These are phyloP conservation scores for Trichoderma simmonsii DNA, from an alignment of 2,329 filamentous ascomycete species.

Conservation along the genomic window DNA sequence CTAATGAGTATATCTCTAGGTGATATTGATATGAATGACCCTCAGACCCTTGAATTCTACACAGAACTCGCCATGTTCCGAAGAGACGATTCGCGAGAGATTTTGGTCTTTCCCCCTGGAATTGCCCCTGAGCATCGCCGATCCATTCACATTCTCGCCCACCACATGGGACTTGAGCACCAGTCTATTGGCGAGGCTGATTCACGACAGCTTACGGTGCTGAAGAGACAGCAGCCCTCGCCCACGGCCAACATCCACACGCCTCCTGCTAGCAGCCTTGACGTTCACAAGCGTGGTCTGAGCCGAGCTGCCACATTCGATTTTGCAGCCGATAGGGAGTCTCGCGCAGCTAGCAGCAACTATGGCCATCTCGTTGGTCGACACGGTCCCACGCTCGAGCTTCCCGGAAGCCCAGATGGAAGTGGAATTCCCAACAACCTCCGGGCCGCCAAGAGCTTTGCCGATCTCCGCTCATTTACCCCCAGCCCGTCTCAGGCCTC, in stretches of 20 bases:
- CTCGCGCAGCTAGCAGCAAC: constrained; percentile 60
- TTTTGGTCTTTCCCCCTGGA: constrained; percentile 77
- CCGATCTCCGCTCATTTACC: constrained; percentile 90
- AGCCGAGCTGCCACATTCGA: constrained; percentile 97
- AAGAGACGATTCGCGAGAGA: constrained; percentile 71
- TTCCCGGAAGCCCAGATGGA: constrained; percentile 73
- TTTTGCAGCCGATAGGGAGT: constrained; percentile 78
- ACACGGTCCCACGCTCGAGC: constrained; percentile 80
- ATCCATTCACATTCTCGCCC: constrained; percentile 88
- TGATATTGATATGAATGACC: constrained; percentile 90
- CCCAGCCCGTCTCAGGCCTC: constrained; percentile 85
- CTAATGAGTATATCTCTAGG: constrained; percentile 26
- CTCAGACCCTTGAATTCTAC: constrained; percentile 81
- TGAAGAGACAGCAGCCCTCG: constrained; percentile 60
- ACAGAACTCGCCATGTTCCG: constrained; percentile 88
- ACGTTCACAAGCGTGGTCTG: constrained; percentile 77
- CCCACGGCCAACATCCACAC: constrained; percentile 55
- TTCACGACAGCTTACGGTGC: constrained; percentile 85
- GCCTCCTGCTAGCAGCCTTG: constrained; percentile 61
- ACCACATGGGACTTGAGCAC: constrained; percentile 91
- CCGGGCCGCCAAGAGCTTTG: constrained; percentile 92
- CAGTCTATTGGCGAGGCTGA: constrained; percentile 85
- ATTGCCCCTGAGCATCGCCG: constrained; percentile 81
- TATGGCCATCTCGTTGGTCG: constrained; percentile 72
- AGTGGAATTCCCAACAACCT: constrained; percentile 70